Conservation (phyloP, 139 green algal species). For the Asterochloris erici region DNA sequence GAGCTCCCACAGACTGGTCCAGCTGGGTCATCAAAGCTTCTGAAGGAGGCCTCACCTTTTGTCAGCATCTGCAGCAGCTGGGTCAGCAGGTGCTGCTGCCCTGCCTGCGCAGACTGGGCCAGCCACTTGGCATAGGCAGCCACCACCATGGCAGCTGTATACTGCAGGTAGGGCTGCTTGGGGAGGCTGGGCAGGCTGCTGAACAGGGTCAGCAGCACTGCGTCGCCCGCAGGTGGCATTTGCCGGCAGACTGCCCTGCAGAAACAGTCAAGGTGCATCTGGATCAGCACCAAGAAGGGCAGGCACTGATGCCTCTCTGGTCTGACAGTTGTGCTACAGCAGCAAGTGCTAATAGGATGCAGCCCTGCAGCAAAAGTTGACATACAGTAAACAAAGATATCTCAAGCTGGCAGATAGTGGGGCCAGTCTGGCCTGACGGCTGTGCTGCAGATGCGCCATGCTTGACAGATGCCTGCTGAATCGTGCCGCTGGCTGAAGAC, state of each 20-base stretch:
- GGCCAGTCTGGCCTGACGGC: no score
- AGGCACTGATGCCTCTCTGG: no score
- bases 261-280: not conserved
- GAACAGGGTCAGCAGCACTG: conserved; percentile 54
- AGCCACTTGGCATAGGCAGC: conserved; percentile 61
- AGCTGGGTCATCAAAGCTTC: no score
- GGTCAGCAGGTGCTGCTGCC: conserved; percentile 12
- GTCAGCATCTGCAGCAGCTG: conserved; percentile 47
- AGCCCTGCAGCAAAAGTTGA: no score
- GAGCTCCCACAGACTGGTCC: no score
- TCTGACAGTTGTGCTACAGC: no score
- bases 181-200: conserved; percentile 56
- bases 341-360: no score
- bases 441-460: no score
- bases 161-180: conserved; percentile 36
- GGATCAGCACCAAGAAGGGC: not conserved
- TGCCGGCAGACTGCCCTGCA: conserved; percentile 42
- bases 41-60: not conserved
- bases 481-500: no score
- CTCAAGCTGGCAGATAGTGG: no score
- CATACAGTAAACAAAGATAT: no score
- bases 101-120: conserved; percentile 2
- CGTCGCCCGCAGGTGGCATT: conserved; percentile 35
- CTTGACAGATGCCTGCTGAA: no score
- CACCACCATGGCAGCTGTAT: conserved; percentile 55